Evolutionary conservation across 2,329 filamentous ascomycete genomes (phyloP), one percentile per base, ranked within the genome.

Genomic region (Niveomyces coronatus): DNA sequence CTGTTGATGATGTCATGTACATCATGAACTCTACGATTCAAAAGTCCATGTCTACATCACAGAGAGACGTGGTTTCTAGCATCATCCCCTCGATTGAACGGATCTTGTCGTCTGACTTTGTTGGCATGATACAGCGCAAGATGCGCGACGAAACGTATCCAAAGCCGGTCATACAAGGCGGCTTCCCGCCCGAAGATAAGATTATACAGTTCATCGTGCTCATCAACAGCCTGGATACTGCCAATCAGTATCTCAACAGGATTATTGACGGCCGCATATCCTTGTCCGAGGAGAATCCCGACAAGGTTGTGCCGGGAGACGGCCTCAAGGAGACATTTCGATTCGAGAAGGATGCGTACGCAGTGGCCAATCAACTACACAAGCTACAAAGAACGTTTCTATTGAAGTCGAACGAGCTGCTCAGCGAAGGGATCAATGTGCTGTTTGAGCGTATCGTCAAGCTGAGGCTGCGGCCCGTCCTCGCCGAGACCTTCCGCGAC

Each of bases 1-100:
- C 89, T 1, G 88, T 98, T 8, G 91, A 98, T 64, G 91, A 95
- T 62, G 87, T 96, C 53, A 96, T 98, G 89, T 98, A 96, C 61
- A 95, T 98, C 50, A 85, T 94, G 55, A 94, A 93, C 55, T 82
- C 89, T 35, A 83, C 96, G 23, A 70, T 96, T 7, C 82, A 93
- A 46, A 81, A 89, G 47, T 84, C 86, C 0, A 68, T 96, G 16
- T 82, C 85, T 1, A 96, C 93, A 1, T 85, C 84, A 3, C 88
- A 95, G 55, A 71, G 79, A 47, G 71, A 80, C 14, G 79, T 94
- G 4, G 74, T 94, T 16, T 76, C 76, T 29, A 84, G 76, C 40
- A 83, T 94, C 6, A 64, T 95, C 18, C 82, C 87, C 3, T 82
- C 79, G 0, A 68, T 96, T 5, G 76, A 82, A 14, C 76, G 86